phyloP scores from a whole-genome alignment of 352 stramenopile species.

The Phytophthora vignae region DNA sequence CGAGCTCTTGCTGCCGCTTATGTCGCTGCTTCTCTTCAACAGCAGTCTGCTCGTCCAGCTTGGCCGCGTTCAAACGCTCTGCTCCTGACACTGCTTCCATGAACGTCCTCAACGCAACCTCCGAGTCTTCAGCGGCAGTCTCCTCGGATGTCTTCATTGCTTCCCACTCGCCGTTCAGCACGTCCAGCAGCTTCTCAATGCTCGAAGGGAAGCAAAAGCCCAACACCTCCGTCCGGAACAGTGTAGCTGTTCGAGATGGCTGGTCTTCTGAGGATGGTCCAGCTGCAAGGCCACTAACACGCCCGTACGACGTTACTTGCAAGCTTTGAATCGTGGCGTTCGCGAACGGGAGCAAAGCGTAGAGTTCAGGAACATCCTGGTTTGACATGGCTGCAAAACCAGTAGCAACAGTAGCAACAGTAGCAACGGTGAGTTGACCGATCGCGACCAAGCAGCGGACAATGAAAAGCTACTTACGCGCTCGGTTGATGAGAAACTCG shows the following conservation, averaged over 20 bases:
- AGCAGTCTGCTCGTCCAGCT: constrained; percentile 39
- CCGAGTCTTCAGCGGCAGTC: not conserved
- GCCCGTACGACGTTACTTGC: constrained; percentile 48
- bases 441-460: not conserved
- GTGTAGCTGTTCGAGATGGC: constrained; percentile 18
- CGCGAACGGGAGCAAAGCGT: constrained; percentile 58
- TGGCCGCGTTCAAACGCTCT: constrained; percentile 72
- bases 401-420: constrained; percentile 7
- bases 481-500: constrained; percentile 81
- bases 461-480: constrained; percentile 55
- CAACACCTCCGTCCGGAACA: constrained; percentile 57
- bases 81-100: constrained; percentile 51
- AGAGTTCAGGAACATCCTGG: constrained; percentile 76
- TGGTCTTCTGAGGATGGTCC: constrained; percentile 26
- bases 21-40: constrained; percentile 38
- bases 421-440: not conserved
- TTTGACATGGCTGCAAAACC: constrained; percentile 65
- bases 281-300: constrained; percentile 17
- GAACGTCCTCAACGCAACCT: constrained; percentile 41
- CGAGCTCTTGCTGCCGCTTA: constrained; percentile 58
- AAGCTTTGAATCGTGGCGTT: constrained; percentile 73
- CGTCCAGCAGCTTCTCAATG: constrained; percentile 43
- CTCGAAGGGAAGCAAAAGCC: constrained; percentile 66
- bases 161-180: constrained; percentile 49
- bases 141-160: constrained; percentile 9